Base-by-base conservation (phyloP, 208 protist genomes). In the Trypanosoma conorhini region DNA sequence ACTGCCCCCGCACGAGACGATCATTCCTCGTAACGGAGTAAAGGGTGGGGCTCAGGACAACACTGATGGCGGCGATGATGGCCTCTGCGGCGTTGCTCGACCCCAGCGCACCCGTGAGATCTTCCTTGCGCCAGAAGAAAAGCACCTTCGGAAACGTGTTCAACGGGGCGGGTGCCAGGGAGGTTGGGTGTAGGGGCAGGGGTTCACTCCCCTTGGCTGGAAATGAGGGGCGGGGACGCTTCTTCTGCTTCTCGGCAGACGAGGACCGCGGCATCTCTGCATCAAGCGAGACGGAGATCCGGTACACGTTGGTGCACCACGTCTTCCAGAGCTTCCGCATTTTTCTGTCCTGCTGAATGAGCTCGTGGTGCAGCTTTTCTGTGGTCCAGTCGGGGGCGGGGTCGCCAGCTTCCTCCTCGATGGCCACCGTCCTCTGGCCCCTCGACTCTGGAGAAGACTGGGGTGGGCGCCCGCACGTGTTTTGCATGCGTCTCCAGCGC, bases 91-190 rank as follows among this genome's bases (percentile, higher is more conserved):
- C 30, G 62, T 58, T 48, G 62, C 48, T 12, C 28, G 70, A 17
- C 22, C 70, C 48, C 46, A 56, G 2, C 57, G 57, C 7, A 50
- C 59, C 21, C 24, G 58, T 51, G 40, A 89, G 74, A 50, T 87
- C 82, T 38, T 81, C 72, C n/a, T 66, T 78, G 15, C 77, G 85
- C 30, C 69, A 40, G 48, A 91, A 92, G 69, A 91, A 91, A 33
- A 95, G 77, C 35, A 83, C 89, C 17, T 85, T 84, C 30, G 89
- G 89, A 15, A 92, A 82, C 26, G 30, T 38, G 19, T 63, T n/a
- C 46, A 31, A 26, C 22, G 19, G 58, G 13, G 56, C 42, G 22
- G 51, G 22, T 0, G 63, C 58, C 26, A 55, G 50, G 0, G 30
- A 4, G 40, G 24, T 50, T 8, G 66, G 55, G 10, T 21, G 59